Conservation (phyloP, 164 flowering plant species). For the Magnolia officinalis region DNA sequence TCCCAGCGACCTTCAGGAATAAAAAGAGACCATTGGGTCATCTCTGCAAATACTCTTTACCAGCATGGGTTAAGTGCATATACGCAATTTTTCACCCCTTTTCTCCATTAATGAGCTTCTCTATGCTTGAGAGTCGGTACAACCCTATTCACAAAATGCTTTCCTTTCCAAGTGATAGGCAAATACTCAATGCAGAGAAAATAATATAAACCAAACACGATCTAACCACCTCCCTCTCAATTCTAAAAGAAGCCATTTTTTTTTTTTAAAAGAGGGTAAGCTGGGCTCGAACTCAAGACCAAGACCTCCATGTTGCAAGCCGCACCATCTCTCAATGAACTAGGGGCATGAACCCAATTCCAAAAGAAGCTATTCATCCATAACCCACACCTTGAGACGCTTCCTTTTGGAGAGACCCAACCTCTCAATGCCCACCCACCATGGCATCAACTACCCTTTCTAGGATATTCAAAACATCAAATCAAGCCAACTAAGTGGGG, state of each 20-base stretch:
- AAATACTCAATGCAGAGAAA: not conserved
- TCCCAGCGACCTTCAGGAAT: too few species aligned
- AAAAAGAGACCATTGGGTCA: too few species aligned
- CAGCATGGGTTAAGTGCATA: too few species aligned
- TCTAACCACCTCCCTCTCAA: not conserved
- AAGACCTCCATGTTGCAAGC: not conserved
- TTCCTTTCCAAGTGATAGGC: not conserved
- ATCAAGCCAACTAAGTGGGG: conserved; percentile 9
- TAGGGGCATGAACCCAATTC: too few species aligned
- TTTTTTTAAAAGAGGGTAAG: not conserved
- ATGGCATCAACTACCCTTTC: not conserved
- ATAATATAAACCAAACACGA: not conserved
- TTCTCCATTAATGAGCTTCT: too few species aligned
- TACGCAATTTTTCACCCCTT: too few species aligned
- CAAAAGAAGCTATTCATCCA: too few species aligned
- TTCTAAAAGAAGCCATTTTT: not conserved
- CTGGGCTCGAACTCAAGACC: not conserved
- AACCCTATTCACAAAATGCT: not conserved
- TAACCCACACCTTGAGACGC: too few species aligned
- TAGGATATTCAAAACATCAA: not conserved
- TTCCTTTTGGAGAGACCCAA: not conserved
- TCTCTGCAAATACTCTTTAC: too few species aligned
- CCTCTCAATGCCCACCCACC: not conserved
- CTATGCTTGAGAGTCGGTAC: too few species aligned
- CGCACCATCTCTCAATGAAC: too few species aligned